A percentile compares a stretch with the other conserved stretches of the same genome.
Conservation (phyloP, 208 protist genomes). For the Sergeia podlipaevii region DNA sequence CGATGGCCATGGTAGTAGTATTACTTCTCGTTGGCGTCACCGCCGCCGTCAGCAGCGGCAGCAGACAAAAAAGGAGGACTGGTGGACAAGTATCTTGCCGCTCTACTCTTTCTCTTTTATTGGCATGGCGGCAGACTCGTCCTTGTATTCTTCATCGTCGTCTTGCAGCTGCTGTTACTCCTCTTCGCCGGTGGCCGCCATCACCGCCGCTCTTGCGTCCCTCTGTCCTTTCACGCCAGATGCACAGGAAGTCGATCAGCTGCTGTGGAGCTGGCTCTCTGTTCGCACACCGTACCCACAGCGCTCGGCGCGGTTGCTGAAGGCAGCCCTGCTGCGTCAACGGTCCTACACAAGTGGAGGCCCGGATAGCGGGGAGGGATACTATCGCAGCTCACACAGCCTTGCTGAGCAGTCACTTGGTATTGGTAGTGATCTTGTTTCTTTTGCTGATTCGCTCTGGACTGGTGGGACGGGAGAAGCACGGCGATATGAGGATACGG, state of each 20-base stretch:
- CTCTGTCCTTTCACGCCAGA: slow-evolving; percentile 25
- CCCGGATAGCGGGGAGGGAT: not conserved
- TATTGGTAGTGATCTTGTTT: too few relatives aligned
- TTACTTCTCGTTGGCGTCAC: slow-evolving; percentile 6
- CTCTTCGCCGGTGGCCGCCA: slow-evolving; percentile 14
- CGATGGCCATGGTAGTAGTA: too few relatives aligned
- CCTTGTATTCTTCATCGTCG: too few relatives aligned
- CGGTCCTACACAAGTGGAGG: slow-evolving; percentile 5
- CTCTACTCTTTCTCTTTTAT: too few relatives aligned
- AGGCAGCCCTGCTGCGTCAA: slow-evolving; percentile 20
- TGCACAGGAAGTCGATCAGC: slow-evolving; percentile 28
- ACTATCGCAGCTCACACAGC: slow-evolving; percentile 5
- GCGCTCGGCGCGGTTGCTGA: slow-evolving; percentile 17
- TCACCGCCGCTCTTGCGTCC: not conserved
- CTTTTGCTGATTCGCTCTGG: too few relatives aligned
- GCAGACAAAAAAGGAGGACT: too few relatives aligned
- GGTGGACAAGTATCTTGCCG: too few relatives aligned
- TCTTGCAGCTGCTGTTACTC: slow-evolving; percentile 11
- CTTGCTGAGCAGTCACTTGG: too few relatives aligned
- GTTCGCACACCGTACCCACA: slow-evolving; percentile 25
- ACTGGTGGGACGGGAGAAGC: too few relatives aligned
- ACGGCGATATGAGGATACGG: too few relatives aligned
- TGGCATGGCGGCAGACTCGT: too few relatives aligned
- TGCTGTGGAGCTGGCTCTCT: slow-evolving; percentile 36
- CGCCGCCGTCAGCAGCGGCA: too few relatives aligned